Base-by-base conservation (phyloP, 1,284 basidiomycete genomes). In the Tranzscheliella williamsii region DNA sequence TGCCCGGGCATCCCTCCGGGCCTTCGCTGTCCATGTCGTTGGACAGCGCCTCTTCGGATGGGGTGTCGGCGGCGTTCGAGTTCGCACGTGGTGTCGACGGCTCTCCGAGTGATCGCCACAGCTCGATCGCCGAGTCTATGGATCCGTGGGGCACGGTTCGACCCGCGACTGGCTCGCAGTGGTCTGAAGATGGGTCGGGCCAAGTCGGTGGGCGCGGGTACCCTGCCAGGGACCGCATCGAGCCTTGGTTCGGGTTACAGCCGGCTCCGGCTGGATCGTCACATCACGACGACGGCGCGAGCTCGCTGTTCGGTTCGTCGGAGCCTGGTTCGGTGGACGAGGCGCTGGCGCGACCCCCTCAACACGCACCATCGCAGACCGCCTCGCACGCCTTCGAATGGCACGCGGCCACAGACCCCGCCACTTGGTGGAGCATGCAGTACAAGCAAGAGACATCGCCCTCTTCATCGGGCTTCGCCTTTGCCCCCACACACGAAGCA, bases 21-120 rank as follows among this genome's bases (percentile, higher is more conserved):
- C 58, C 58, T 15, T 56, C 60, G 36, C 43, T 63, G 45, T 53
- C 49, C 39, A 53, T 63, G 54, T 57, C 60, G 36, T 46, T 63
- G 6, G 60, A 57, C 42, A 57, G 49, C 22, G 46, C 39, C 22
- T 57, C 50, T n/a, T 57, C 54, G 38, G 60, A 63, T 17, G 60
- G 50, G 21, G 57, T 63, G 60, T 57, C 60, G 45, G 45, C 40
- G 2, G 52, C 52, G 3, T 63, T 63, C 16, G 60, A 63, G 38
- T 57, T 63, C 43, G 54, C 40, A 13, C 42, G 54, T n/a, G 42
- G 54, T 23, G 49, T 63, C 18, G 54, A 57, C 17, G 40, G 36
- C 2, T 57, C 54, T 16, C 54, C 60, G 2, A 43, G 31, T 11
- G 35, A 37, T 9, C 53, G 49, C 22, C 49, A 50, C 18, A 48